phyloP scores from a whole-genome alignment of 1,284 basidiomycete genomes.

The Mycena sp. region DNA sequence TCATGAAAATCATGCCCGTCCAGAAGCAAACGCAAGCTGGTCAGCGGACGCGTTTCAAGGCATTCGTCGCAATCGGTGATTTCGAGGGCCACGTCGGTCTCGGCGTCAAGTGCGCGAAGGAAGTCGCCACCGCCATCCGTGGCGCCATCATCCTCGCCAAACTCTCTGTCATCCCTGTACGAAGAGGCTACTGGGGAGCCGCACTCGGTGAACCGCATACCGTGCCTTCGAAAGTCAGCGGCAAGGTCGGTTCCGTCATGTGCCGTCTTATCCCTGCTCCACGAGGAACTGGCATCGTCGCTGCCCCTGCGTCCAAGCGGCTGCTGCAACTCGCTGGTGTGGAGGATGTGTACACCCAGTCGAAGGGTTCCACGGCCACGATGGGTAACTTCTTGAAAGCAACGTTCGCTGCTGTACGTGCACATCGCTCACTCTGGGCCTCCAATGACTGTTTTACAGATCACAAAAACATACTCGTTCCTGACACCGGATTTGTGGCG shows the following conservation, averaged over 20 bases:
- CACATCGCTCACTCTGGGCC: neutral
- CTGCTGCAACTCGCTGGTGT: constrained; percentile 98
- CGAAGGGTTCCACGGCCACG: constrained; percentile 97
- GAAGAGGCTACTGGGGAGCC: constrained; percentile 99
- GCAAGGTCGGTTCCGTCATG: constrained; percentile 99
- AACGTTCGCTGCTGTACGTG: constrained; percentile 90
- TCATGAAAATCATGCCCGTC: constrained; percentile 99
- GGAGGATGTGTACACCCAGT: constrained; percentile 95
- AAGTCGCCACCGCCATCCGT: constrained; percentile 99
- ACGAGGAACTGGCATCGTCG: constrained; percentile 99
- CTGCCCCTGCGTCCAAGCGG: constrained; percentile 96
- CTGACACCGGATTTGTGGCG: constrained; percentile 98
- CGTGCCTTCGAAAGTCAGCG: constrained; percentile 97
- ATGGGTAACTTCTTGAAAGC: constrained; percentile 99
- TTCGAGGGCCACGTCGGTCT: constrained; percentile 98
- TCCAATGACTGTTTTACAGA: constrained; percentile 53
- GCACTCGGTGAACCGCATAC: constrained; percentile 99
- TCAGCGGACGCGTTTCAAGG: constrained; percentile 99
- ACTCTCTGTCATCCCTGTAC: constrained; percentile 94
- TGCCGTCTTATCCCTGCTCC: constrained; percentile 99
- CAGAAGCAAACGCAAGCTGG: constrained; percentile 99
- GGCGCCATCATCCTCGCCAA: constrained; percentile 99
- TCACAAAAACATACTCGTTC: constrained; percentile 98
- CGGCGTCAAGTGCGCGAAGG: constrained; percentile 99
- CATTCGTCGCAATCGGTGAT: constrained; percentile 99